Evolutionary conservation across 805 yeast species (phyloP), one percentile per base, ranked within the genome.

Genomic region (Henningerozyma blattae): DNA sequence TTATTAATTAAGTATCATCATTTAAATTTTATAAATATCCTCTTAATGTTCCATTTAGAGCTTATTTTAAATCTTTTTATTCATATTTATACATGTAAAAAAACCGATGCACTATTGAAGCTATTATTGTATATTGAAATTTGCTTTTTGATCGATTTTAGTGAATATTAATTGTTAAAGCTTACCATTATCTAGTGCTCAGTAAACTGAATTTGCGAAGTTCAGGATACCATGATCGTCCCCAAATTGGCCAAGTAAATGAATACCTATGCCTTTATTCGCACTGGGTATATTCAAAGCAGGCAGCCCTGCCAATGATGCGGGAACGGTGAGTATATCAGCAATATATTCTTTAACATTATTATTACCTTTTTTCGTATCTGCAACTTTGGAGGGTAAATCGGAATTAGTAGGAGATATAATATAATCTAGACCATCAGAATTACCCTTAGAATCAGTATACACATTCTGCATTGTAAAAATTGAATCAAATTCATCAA

Each of bases 291-390:
- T 60, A 2, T 80, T 70, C 9, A 89, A 66, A 0, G 94, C 73
- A 1, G 99, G 99, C 2, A 89, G 54, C 0, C 97, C 97, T 0
- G 94, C 93, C 37, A 93, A 58, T 1, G 94, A 86, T 27, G 91
- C 81, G 0, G 98, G 96, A 4, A 86, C 80, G 0, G 95, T 84
- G 36, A 86, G 66, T 0, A 81, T 73, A 55, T 91, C 99, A 53
- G 85, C 82, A 34, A 78, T 64, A 46, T 81, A 86, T 14, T 78
- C 68, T 30, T 72, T 72, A 4, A 79, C 52, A 5, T 53, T 45
- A 16, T 65, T 61, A 5, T 50, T 45, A 3, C 44, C 38, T 8
- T 43, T 38, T 15, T 65, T 61, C 7, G 54, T 48, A 4, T 46
- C 38, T 9, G 42, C 37, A 2, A 80, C 46, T 5, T 62, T 64